Conservation (phyloP, 169 alveolate species). For the Miamiensis avidus region DNA sequence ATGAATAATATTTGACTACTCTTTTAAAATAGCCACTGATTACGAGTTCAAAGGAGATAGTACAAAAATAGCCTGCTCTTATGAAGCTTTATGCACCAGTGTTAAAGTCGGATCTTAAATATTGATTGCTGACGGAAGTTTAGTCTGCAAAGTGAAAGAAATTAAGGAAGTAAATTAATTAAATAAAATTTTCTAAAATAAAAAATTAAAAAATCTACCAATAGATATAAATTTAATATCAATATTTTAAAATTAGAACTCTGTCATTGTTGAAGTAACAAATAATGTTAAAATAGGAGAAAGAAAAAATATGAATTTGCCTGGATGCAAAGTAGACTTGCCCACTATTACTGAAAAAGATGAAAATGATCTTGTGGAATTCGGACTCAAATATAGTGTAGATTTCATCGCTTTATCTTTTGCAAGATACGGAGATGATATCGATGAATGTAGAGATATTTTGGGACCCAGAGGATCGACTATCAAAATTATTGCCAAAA, state of each 20-base stretch:
- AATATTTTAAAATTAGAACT: slow-evolving; percentile 42
- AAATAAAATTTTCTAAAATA: no score
- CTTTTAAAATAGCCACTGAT: slow-evolving; percentile 84
- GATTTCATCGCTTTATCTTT: slow-evolving; percentile 94
- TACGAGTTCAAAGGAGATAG: slow-evolving; percentile 92
- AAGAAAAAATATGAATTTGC: slow-evolving; percentile 97
- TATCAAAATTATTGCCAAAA: slow-evolving; percentile 95
- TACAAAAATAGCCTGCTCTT: slow-evolving; percentile 93
- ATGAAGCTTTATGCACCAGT: slow-evolving; percentile 91
- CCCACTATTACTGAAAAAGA: slow-evolving; percentile 98
- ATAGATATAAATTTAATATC: neutral
- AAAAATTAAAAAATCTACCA: neutral
- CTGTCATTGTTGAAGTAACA: slow-evolving; percentile 87
- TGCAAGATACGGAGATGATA: slow-evolving; percentile 74
- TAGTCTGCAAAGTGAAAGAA: slow-evolving; percentile 92
- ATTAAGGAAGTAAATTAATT: slow-evolving; percentile 80
- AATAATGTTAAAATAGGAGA: slow-evolving; percentile 95
- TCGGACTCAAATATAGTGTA: slow-evolving; percentile 95
- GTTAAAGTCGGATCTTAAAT: slow-evolving; percentile 94
- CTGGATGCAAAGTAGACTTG: slow-evolving; percentile 96
- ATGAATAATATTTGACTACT: neutral
- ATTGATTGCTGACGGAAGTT: slow-evolving; percentile 97
- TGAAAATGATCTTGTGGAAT: slow-evolving; percentile 94
- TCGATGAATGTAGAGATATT: slow-evolving; percentile 84
- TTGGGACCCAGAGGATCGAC: slow-evolving; percentile 92